phyloP scores from a whole-genome alignment of 352 stramenopile species.

The Pythium diclinum region DNA sequence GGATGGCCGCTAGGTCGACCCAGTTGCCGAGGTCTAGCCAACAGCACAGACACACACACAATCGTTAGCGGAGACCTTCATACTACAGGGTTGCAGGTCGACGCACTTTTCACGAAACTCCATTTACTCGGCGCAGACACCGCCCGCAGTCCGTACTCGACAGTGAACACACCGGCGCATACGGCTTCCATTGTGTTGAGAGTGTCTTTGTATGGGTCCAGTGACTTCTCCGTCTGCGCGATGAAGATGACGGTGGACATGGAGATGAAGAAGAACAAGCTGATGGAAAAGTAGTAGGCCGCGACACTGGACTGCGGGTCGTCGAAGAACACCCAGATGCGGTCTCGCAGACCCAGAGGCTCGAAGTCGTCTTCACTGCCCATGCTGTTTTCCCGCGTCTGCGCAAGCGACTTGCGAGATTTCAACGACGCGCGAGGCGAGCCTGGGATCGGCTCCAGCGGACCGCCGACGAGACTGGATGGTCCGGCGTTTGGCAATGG shows the following conservation, averaged over 20 bases:
- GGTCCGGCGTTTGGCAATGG: no score
- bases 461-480: not conserved
- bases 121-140: constrained; percentile 46
- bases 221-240: constrained; percentile 49
- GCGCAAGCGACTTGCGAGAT: not conserved
- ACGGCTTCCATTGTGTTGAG: constrained; percentile 45
- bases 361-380: constrained; percentile 4
- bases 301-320: constrained; percentile 58
- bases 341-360: constrained; percentile 20
- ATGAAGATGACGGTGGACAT: constrained; percentile 70
- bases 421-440: constrained; percentile 11
- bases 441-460: not conserved
- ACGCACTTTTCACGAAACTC: constrained; percentile 48
- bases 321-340: constrained; percentile 58
- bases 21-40: constrained; percentile 66
- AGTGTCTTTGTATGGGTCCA: constrained; percentile 34
- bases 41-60: not conserved
- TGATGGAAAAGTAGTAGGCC: constrained; percentile 64
- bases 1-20: constrained; percentile 78
- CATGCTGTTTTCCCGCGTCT: not conserved
- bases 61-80: not conserved
- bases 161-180: constrained; percentile 53
- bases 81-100: no score
- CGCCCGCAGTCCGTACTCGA: constrained; percentile 57
- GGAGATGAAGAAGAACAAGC: constrained; percentile 61